Base-by-base conservation (phyloP, 176 grass and related monocot species). In the Aegilops bicornis region DNA sequence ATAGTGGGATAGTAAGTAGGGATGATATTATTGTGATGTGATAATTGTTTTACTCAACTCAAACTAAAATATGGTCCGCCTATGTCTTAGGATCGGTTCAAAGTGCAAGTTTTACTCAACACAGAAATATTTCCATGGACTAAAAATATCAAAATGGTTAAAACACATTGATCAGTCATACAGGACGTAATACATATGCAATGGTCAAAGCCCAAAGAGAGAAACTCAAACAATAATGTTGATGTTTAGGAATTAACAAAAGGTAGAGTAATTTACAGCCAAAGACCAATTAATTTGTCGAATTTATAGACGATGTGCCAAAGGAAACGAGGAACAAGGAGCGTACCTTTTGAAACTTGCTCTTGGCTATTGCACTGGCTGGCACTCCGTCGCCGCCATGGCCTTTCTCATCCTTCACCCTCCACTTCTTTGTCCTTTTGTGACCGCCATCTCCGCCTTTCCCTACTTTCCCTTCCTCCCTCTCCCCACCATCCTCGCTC, bases 291-390 rank as follows among this genome's bases (percentile, higher is more conserved):
- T 63, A 0, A 11, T 63, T 63, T 52, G 5, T 17, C 48, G 0
- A 52, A 7, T 52, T 52, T 52, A 52, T 52, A 2, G 15, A 6
- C 1, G 15, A 52, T 52, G 48, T 52, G 11, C 14, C 4, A 58
- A 32, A 6, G 2, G 48, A 70, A 79, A 48, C 8, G 0, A 74
- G 4, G 10, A 48, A 29, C 25, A 64, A 56, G 5, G 68, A 24
- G 0, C 10, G 15, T 77, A 97, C 97, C 97, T 99, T 99, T 93
- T 31, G 89, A 83, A 99, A 90, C 69, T 94, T 95, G 82, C 30
- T 97, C 79, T 95, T 91, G 7, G 19, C 36, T 0, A 42, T 75
- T 59, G 77, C 10, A 31, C 30, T 78, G 17, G 32, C 80, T 11
- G 60, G 54, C 39, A 33, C 31, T 32, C 71, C 76, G 4, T 70